Evolutionary conservation across 768 basidiomycete genomes (phyloP).

Genomic region (Xerocomellus intermedius): DNA sequence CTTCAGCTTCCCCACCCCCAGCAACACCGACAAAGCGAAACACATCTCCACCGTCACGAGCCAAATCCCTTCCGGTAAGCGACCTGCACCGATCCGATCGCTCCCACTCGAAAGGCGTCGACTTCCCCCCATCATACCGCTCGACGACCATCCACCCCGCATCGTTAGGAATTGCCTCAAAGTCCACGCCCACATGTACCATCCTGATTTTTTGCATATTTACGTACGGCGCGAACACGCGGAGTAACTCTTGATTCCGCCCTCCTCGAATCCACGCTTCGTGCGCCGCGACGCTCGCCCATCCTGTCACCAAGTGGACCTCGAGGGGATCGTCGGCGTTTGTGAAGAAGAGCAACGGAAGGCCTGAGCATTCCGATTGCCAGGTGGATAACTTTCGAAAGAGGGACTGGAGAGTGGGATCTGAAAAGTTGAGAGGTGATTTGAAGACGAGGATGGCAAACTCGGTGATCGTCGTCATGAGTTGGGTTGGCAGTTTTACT

Average conservation of each 20-base stretch:
- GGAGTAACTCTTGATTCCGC: conserved; percentile 38
- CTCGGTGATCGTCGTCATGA: conserved; percentile 48
- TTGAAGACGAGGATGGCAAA: conserved; percentile 38
- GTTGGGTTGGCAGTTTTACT: neutral
- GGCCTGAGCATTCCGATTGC: conserved; percentile 43
- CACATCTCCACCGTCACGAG: neutral
- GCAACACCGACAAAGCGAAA: conserved; percentile 11
- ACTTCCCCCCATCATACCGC: neutral
- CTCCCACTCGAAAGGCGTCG: neutral
- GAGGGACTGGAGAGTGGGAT: conserved; percentile 27
- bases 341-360: conserved; percentile 42
- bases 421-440: conserved; percentile 30
- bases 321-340: conserved; percentile 13
- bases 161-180: conserved; percentile 28
- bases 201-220: conserved; percentile 32
- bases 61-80: conserved; percentile 18
- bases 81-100: neutral
- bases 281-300: conserved; percentile 42
- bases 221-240: conserved; percentile 29
- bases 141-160: conserved; percentile 3
- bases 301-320: conserved; percentile 45
- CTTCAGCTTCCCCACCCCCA: neutral
- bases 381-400: conserved; percentile 32
- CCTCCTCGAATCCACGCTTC: conserved; percentile 42
- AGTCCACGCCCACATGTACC: conserved; percentile 41